phyloP scores from a whole-genome alignment of 75 land plant genomes.

The Ceratopteris richardii region DNA sequence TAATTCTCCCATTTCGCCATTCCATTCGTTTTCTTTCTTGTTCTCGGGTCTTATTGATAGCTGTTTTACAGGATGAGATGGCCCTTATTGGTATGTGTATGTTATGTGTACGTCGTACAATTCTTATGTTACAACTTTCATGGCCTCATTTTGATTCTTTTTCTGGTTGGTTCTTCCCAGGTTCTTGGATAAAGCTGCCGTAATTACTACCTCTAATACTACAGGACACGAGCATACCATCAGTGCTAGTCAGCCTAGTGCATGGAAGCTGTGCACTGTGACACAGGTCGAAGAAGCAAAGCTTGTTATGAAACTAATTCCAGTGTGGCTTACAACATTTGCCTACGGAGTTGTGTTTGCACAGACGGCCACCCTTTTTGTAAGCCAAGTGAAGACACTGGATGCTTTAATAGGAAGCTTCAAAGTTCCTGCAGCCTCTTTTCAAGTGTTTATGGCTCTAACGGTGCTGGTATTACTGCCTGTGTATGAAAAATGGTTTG shows the following conservation, averaged over 20 bases:
- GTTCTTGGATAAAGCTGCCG: too few relatives aligned
- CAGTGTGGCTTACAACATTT: constrained; percentile 8
- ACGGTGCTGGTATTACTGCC: constrained; percentile 26
- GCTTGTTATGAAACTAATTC: constrained; percentile 14
- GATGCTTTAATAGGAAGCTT: constrained; percentile 3
- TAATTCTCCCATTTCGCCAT: too few relatives aligned
- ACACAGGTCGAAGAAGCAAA: constrained; percentile 31
- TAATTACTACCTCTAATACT: too few relatives aligned
- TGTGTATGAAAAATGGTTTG: constrained; percentile 27
- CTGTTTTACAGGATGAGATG: too few relatives aligned
- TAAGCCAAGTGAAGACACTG: constrained; percentile 16
- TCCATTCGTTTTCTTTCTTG: too few relatives aligned
- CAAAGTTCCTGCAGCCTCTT: constrained; percentile 28
- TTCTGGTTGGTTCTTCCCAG: too few relatives aligned
- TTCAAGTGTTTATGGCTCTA: constrained; percentile 20
- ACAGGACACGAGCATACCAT: too few relatives aligned
- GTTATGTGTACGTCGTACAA: too few relatives aligned
- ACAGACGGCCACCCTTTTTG: constrained; percentile 17
- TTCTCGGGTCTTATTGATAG: too few relatives aligned
- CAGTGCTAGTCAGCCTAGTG: neutral
- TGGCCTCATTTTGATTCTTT: too few relatives aligned
- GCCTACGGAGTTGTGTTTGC: neutral
- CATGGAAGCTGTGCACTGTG: constrained; percentile 16
- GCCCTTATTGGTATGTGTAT: too few relatives aligned
- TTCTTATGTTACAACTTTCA: too few relatives aligned